Evolutionary conservation across 331 rosid genomes (phyloP), one percentile per base, ranked within the genome.

Genomic region (Pyrus hybrid): DNA sequence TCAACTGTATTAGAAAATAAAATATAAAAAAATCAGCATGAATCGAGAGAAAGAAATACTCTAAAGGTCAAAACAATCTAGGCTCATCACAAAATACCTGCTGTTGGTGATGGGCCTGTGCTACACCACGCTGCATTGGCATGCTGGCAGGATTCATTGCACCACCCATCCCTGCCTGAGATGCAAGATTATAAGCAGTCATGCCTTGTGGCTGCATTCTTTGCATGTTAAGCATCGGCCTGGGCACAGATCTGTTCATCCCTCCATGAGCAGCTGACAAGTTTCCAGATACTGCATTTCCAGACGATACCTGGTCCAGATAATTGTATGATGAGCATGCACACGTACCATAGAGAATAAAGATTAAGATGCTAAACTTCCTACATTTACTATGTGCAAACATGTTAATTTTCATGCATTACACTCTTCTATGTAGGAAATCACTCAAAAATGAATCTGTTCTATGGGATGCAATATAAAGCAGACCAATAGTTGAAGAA

Each of bases 91-190:
- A 33, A 74, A 41, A 78, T 66, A 93, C 98, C 97, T 91, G 98
- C 70, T 91, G 98, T 66, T 88, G 97, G 81, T 88, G 98, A 76
- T 93, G 96, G 64, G 87, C 88, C 83, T 91, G 98, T 6, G 89
- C 83, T 80, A 86, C 91, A 78, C 98, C 98, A 53, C 98, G 89
- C 76, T 88, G 97, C 97, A 90, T 93, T 28, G 89, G 90, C 66
- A 91, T 90, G 73, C 93, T 87, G 71, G 87, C 85, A 61, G 97
- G 96, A 87, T 93, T 93, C 96, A 90, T 91, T 68, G 89, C 93
- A 66, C 84, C 83, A 18, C 89, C 89, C 90, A 90, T 91, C 65
- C 91, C 95, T 26, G 92, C 81, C 88, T 91, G 98, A 76, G 98
- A 88, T 70, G 96, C 22, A 71, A 90, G 90, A 76, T 90, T 91